Base-by-base conservation (phyloP, 2,329 filamentous ascomycete genomes). In the Arthrobotrys iridis region DNA sequence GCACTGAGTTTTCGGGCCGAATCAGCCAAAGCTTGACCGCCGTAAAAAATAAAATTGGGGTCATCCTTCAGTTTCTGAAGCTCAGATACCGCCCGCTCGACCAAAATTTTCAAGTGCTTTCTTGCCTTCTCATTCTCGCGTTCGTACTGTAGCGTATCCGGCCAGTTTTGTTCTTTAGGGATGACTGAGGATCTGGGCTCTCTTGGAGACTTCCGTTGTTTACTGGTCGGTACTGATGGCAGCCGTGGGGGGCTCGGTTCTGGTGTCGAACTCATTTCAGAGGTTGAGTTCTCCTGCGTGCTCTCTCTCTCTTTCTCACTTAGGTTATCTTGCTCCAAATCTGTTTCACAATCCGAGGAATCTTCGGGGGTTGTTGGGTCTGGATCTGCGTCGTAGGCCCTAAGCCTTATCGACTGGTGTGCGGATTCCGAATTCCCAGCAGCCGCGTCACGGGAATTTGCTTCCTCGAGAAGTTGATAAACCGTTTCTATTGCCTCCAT, bases 401-500 rank as follows among this genome's bases (percentile, higher is more conserved):
- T 4, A 28, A 33, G n/a, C n/a, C 11, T 11, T 20, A 35, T 37
- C 7, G 50, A 1, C 8, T 30, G 50, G 15, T 37, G 18, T 37
- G 30, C 50, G 30, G n/a, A 3, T 10, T 55, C 28, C 3, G 20
- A 11, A 13, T 55, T 37, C n/a, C 26, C 6, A 7, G 18, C 24
- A 1, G 13, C 50, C 7, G 15, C 30, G 8, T 55, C 28, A n/a
- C 50, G 50, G 4, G 10, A n/a, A 13, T 74, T 45, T 15, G 70
- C 52, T 48, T 48, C 70, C 18, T 52, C 4, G 10, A 66, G 35
- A 46, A 74, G 13, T 13, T 41, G 26, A 33, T 62, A 50, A 5
- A 74, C 70, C 20, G 24, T 67, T 46, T 33, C n/a, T 62, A 74
- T 67, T 2, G 70, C 70, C n/a, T 62, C 62, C 11, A 62, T 43